Base-by-base conservation (phyloP, 2,329 filamentous ascomycete species). In the Karstenula rhodostoma region DNA sequence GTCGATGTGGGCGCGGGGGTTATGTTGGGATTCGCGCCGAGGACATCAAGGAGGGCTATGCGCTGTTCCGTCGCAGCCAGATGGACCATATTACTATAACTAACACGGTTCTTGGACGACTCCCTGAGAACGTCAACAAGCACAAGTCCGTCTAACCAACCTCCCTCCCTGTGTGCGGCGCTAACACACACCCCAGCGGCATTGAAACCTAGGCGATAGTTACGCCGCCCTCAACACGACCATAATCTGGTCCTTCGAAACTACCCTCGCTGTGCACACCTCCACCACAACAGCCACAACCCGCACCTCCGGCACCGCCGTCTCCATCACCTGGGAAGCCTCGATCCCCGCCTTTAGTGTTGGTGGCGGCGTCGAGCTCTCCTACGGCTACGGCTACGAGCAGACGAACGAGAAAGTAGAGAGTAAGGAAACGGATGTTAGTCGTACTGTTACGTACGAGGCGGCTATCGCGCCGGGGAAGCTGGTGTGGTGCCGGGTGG, bases 71-170 rank as follows among this genome's bases (percentile, higher is more conserved):
- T 19, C 37, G 37, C 32, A 51, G 48, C 48, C 48, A 40, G 32
- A 51, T 51, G 32, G 48, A 51, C 19, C 29, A 37, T 19, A 51
- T 51, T 10, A 51, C 48, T 2, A 51, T 51, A 32, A 51, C 48
- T 1, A 32, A 51, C n/a, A 32, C 48, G 9, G 48, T 51, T 51
- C 13, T 51, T 37, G 32, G 48, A 51, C 48, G 48, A 51, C 22
- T 51, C 48, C 32, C 33, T 5, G 48, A 51, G 32, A 51, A 51
- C 32, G 7, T 51, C 1, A 51, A 51, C 17, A 32, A 51, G 48
- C 48, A 40, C n/a, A 51, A 51, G 48, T 51, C 25, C 23, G 48
- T 35, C 22, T 1, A 5, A 15, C 27, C 44, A 1, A 6, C 23
- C 44, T 48, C 22, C 4, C 25, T 25, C 43, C 22, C 4, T 25